Conservation (phyloP, 2,329 filamentous ascomycete genomes). For the Fusarium tupiense region DNA sequence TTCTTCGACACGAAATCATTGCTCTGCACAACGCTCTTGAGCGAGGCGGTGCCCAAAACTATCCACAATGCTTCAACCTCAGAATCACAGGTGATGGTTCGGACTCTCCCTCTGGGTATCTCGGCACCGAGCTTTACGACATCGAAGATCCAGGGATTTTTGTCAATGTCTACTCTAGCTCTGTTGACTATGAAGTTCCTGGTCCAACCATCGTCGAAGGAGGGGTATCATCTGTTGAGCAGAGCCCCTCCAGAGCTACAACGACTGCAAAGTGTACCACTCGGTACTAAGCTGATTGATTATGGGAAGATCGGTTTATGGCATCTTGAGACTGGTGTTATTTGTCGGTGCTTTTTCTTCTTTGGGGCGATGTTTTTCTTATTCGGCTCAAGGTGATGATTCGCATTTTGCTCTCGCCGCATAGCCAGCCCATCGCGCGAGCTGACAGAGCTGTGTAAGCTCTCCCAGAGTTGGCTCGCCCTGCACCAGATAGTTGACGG, state of each 20-base stretch:
- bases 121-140: constrained; percentile 51
- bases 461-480: not conserved
- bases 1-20: constrained; percentile 65
- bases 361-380: not conserved
- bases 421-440: not conserved
- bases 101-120: constrained; percentile 46
- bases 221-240: constrained; percentile 40
- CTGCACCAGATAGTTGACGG: not conserved
- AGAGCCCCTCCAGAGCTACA: constrained; percentile 39
- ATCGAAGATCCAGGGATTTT: constrained; percentile 48
- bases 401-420: not conserved
- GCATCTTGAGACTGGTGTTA: not conserved
- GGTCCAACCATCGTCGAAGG: constrained; percentile 45
- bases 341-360: not conserved
- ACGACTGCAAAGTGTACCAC: constrained; percentile 39
- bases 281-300: constrained; percentile 2
- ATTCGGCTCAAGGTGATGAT: not conserved
- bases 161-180: constrained; percentile 48
- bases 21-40: constrained; percentile 60
- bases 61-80: constrained; percentile 64
- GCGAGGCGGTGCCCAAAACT: constrained; percentile 57
- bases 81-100: constrained; percentile 55
- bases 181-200: constrained; percentile 45
- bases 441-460: not conserved
- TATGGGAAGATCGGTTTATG: not conserved